These are phyloP conservation scores for Aspergillus viridinutans DNA, from an alignment of 2,329 filamentous ascomycete genomes.

Conservation along the genomic window DNA sequence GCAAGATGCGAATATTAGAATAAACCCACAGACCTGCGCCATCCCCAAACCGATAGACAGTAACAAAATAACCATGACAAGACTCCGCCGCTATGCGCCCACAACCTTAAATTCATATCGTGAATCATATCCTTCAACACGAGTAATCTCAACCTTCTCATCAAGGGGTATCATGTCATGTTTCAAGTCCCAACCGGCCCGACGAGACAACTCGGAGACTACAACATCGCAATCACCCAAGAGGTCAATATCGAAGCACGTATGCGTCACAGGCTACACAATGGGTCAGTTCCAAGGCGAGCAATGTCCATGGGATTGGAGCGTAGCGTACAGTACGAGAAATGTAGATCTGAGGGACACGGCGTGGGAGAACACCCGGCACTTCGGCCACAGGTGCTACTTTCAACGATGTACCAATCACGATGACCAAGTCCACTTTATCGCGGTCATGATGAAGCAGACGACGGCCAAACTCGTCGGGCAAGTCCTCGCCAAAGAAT, in stretches of 20 bases:
- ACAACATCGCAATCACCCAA: slow-evolving; percentile 93
- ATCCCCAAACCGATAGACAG: slow-evolving; percentile 17
- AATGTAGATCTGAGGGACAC: slow-evolving; percentile 87
- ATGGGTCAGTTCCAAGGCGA: not conserved
- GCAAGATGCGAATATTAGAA: not conserved
- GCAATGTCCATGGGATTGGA: not conserved
- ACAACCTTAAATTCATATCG: slow-evolving; percentile 41
- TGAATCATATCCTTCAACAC: slow-evolving; percentile 46
- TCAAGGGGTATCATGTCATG: slow-evolving; percentile 78
- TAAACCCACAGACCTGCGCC: slow-evolving; percentile 22
- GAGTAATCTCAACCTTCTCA: slow-evolving; percentile 56
- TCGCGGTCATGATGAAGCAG: slow-evolving; percentile 78
- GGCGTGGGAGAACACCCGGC: slow-evolving; percentile 69
- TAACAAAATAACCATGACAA: slow-evolving; percentile 17
- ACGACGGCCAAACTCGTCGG: slow-evolving; percentile 74
- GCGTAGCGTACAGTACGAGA: slow-evolving; percentile 60
- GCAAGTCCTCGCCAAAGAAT: slow-evolving; percentile 91
- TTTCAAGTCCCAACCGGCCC: slow-evolving; percentile 72
- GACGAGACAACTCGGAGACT: slow-evolving; percentile 77
- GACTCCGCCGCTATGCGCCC: slow-evolving; percentile 38
- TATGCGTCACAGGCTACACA: slow-evolving; percentile 67
- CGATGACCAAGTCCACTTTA: slow-evolving; percentile 80
- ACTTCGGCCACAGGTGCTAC: slow-evolving; percentile 94
- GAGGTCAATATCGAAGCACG: slow-evolving; percentile 94
- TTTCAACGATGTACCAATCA: slow-evolving; percentile 94